A percentile compares a stretch with the other conserved stretches of the same genome.
phyloP scores from a whole-genome alignment of 164 flowering plant genomes.

The Magnolia changhungtana region DNA sequence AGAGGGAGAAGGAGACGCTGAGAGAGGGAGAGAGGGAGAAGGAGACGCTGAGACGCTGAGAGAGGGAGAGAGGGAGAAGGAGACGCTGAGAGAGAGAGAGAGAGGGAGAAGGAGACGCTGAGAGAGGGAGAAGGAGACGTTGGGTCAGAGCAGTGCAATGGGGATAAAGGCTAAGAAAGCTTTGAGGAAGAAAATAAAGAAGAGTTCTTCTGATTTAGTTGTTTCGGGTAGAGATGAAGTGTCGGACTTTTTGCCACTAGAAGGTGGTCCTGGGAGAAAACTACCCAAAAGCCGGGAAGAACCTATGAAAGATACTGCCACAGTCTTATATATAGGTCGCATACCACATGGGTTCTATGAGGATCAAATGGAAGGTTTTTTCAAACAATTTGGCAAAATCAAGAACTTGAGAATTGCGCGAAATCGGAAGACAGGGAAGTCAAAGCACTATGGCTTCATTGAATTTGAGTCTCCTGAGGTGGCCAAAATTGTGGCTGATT shows the following conservation, averaged over 20 bases:
- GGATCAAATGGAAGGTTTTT: conserved; percentile 79
- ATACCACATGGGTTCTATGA: conserved; percentile 95
- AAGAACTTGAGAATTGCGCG: conserved; percentile 74
- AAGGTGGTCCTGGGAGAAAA: conserved; percentile 68
- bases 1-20: too few species aligned
- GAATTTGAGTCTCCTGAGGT: too few species aligned
- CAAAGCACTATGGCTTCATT: too few species aligned
- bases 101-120: too few species aligned
- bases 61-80: too few species aligned
- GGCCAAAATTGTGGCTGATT: too few species aligned
- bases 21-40: too few species aligned
- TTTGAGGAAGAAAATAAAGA: conserved; percentile 27
- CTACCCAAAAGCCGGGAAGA: conserved; percentile 25
- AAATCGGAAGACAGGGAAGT: conserved; percentile 82
- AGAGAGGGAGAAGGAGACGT: too few species aligned
- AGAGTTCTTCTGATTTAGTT: conserved; percentile 16
- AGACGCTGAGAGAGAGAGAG: too few species aligned
- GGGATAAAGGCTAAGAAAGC: conserved; percentile 31
- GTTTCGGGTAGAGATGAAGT: conserved; percentile 20
- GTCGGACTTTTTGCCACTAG: conserved; percentile 66
- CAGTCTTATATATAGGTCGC: conserved; percentile 77
- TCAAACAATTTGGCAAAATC: conserved; percentile 69
- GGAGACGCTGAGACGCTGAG: too few species aligned
- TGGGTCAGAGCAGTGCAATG: conserved; percentile 4
- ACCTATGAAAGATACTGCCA: conserved; percentile 40